These are phyloP conservation scores for Pythium brachiatum DNA, from an alignment of 352 stramenopile genomes.

Conservation along the genomic window DNA sequence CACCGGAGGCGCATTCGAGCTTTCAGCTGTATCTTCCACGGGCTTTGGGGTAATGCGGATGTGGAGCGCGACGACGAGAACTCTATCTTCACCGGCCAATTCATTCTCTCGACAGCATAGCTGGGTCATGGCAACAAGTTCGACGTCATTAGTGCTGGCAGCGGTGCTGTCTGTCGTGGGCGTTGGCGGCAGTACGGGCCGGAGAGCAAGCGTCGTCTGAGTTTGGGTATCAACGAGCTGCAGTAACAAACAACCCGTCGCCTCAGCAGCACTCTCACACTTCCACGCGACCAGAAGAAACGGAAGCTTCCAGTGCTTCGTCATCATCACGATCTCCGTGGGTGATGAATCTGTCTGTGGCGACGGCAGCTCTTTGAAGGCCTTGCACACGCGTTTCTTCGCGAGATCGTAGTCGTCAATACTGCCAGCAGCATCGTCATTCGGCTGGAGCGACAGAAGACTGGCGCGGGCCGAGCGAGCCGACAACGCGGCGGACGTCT, in stretches of 20 bases:
- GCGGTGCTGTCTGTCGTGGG: not conserved
- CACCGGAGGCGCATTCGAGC: not conserved
- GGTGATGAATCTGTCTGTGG: not conserved
- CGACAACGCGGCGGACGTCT: constrained; percentile 23
- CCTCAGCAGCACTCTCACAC: not conserved
- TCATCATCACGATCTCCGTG: not conserved
- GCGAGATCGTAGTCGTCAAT: constrained; percentile 45
- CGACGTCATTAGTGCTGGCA: not conserved
- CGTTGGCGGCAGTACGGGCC: not conserved
- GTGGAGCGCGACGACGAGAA: constrained; percentile 7
- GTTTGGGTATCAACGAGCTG: constrained; percentile 5
- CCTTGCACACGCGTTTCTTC: constrained; percentile 42
- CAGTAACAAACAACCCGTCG: not conserved
- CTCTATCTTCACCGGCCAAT: not conserved
- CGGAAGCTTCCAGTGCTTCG: not conserved
- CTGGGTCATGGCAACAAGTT: constrained; percentile 1
- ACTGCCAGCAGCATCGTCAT: constrained; percentile 4
- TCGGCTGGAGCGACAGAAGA: constrained; percentile 8
- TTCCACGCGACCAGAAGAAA: constrained; percentile 5
- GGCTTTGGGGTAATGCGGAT: not conserved
- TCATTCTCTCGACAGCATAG: constrained; percentile 2
- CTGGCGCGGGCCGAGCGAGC: constrained; percentile 23
- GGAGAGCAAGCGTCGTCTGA: not conserved
- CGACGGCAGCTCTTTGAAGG: not conserved
- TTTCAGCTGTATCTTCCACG: not conserved